phyloP scores from a whole-genome alignment of 208 protist genomes.

The Trypanosoma rangeli region DNA sequence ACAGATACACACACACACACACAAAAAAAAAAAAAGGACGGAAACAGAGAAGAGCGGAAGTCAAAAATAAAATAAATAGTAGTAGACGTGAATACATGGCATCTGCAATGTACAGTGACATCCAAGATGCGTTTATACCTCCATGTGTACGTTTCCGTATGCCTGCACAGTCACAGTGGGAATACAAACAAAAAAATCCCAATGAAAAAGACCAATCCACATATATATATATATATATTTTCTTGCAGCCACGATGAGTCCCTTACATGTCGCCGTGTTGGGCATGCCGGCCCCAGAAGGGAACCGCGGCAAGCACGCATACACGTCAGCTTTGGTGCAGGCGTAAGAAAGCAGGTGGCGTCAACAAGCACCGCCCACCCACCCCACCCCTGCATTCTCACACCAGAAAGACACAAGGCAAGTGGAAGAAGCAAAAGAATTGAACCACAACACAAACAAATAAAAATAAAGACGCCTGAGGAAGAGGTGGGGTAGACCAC shows the following conservation, averaged over 20 bases:
- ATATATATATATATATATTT: slow-evolving; percentile 13
- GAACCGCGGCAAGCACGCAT: no score
- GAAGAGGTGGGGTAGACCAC: no score
- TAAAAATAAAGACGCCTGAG: no score
- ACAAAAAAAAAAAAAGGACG: neutral
- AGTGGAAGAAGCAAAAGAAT: slow-evolving; percentile 1
- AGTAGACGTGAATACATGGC: neutral
- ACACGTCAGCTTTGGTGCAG: no score
- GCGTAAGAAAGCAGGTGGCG: no score
- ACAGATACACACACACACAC: no score
- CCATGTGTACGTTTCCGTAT: neutral
- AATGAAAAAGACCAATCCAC: neutral
- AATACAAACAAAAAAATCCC: neutral
- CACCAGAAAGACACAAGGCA: slow-evolving; percentile 11
- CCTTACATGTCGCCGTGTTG: neutral
- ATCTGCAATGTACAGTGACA: neutral
- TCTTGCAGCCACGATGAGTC: neutral
- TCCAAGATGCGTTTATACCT: no score
- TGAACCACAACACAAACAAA: neutral
- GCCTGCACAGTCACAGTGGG: neutral
- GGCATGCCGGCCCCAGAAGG: no score
- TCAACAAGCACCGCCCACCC: no score
- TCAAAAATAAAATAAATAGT: slow-evolving; percentile 2
- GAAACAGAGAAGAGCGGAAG: slow-evolving; percentile 5
- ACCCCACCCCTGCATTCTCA: neutral